Percentiles rank a stretch among this genome's conserved stretches.
Conservation (phyloP, 441 rosid genomes). For the Arabidopsis hybrid region DNA sequence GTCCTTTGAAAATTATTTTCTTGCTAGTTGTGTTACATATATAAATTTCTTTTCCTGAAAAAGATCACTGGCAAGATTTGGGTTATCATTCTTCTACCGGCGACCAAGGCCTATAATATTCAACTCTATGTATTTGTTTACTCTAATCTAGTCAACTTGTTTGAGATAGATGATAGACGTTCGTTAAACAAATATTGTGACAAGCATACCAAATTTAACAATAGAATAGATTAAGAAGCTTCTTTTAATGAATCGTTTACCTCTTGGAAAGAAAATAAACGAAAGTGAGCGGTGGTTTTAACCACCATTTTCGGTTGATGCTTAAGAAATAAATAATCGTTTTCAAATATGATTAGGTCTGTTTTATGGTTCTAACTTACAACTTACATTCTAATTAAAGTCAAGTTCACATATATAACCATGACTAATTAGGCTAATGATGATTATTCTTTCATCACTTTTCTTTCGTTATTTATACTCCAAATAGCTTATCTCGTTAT, state of each 20-base stretch:
- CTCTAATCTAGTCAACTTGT: constrained; percentile 38
- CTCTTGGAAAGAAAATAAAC: constrained; percentile 30
- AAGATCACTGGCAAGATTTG: constrained; percentile 35
- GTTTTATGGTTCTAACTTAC: constrained; percentile 26
- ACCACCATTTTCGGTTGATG: constrained; percentile 32
- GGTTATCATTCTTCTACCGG: constrained; percentile 15
- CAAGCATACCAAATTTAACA: constrained; percentile 29
- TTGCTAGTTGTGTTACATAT: constrained; percentile 25
- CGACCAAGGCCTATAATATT: constrained; percentile 13
- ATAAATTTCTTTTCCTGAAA: not conserved
- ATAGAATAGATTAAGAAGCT: constrained; percentile 37
- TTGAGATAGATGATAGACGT: constrained; percentile 25
- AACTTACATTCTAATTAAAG: constrained; percentile 43
- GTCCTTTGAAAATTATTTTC: not conserved
- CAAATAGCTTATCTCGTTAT: constrained; percentile 19
- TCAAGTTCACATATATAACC: constrained; percentile 40
- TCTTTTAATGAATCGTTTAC: constrained; percentile 22
- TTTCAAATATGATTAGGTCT: constrained; percentile 26
- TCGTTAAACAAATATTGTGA: constrained; percentile 45
- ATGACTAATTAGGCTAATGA: constrained; percentile 35
- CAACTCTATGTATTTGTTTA: constrained; percentile 16
- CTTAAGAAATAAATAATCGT: constrained; percentile 31
- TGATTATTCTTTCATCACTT: constrained; percentile 13
- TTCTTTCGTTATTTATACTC: constrained; percentile 40
- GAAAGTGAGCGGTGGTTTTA: constrained; percentile 38